Percentiles rank a stretch among this genome's conserved stretches.
phyloP scores from a whole-genome alignment of 1,284 basidiomycete species.

The Xerocomus minutiporus region DNA sequence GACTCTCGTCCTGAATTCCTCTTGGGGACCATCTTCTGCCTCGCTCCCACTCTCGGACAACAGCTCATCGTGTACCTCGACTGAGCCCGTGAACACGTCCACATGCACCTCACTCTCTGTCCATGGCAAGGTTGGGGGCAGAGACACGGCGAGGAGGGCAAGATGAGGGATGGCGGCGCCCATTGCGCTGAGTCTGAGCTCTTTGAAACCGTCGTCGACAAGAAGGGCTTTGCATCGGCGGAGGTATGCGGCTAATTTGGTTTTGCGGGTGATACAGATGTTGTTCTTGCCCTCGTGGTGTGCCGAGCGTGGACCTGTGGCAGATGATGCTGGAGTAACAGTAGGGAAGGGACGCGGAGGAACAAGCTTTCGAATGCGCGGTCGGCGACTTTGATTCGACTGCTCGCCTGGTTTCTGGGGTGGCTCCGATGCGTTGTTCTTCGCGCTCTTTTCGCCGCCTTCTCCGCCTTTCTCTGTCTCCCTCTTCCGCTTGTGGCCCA shows the following conservation, averaged over 20 bases:
- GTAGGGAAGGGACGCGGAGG: constrained; percentile 73
- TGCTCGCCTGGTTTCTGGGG: constrained; percentile 4
- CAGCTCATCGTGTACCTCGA: constrained; percentile 77
- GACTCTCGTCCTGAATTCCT: constrained; percentile 57
- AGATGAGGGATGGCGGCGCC: constrained; percentile 86
- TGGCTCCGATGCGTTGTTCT: constrained; percentile 1
- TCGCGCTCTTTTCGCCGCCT: constrained; percentile 17
- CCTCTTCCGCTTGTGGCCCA: constrained; percentile 27
- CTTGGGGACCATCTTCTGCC: constrained; percentile 36
- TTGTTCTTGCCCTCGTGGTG: constrained; percentile 68
- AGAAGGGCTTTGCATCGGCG: constrained; percentile 74
- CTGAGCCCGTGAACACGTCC: constrained; percentile 70
- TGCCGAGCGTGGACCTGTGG: constrained; percentile 73
- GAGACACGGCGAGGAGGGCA: constrained; percentile 63
- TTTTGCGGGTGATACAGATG: constrained; percentile 79
- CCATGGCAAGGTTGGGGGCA: constrained; percentile 74
- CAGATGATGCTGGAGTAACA: constrained; percentile 68
- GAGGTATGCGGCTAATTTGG: constrained; percentile 69
- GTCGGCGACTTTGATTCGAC: constrained; percentile 17
- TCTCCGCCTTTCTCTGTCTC: neutral
- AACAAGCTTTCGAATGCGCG: constrained; percentile 57
- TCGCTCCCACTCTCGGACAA: constrained; percentile 69
- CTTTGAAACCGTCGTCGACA: constrained; percentile 78
- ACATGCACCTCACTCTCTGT: constrained; percentile 59
- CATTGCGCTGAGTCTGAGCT: constrained; percentile 74